Evolutionary conservation across 345 rosid species (phyloP), one percentile per base, ranked within the genome.

Genomic region (Rhizophora mangle): DNA sequence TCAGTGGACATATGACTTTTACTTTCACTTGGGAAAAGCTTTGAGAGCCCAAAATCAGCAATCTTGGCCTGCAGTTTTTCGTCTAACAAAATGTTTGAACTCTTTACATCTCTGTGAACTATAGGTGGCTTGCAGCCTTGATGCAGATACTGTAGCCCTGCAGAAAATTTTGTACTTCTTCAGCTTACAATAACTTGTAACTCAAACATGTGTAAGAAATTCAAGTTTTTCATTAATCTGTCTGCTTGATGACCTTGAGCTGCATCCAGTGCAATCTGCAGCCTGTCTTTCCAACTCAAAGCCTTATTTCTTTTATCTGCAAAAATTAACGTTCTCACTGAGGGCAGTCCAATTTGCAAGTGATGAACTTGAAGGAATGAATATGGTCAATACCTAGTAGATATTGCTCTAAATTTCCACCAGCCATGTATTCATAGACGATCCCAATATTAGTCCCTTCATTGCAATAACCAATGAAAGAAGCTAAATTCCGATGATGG

Each of bases 41-140:
- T 83, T 13, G 92, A 85, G 9, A 85, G 73, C 22, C 96, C 96
- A 69, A 87, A 86, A 71, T 87, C 96, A 0, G 89, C 84, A 59
- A 87, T 62, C n/a, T 86, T 89, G 2, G 87, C 96, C 55, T 78
- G 81, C 57, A 78, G 62, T n/a, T 24, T 65, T 21, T 85, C 89
- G 58, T 82, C 62, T 46, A 89, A 51, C 20, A 87, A 62, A n/a
- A 89, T 89, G 78, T 89, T 87, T 7, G 81, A 62, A 15, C 82
- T 30, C 63, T 84, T 84, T 60, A 88, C 76, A 66, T 86, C 86
- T 74, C 88, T 85, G 49, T 85, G 91, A 19, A 89, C 73, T 60
- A 87, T 76, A 0, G 85, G 76, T 20, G 96, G 96, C 63, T 56
- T 84, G 75, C 86, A 71, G 34, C 89, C 88, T 70, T 76, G 69